These are phyloP conservation scores for Botrytis pseudocinerea DNA, from an alignment of 2,329 filamentous ascomycete genomes.

Conservation along the genomic window DNA sequence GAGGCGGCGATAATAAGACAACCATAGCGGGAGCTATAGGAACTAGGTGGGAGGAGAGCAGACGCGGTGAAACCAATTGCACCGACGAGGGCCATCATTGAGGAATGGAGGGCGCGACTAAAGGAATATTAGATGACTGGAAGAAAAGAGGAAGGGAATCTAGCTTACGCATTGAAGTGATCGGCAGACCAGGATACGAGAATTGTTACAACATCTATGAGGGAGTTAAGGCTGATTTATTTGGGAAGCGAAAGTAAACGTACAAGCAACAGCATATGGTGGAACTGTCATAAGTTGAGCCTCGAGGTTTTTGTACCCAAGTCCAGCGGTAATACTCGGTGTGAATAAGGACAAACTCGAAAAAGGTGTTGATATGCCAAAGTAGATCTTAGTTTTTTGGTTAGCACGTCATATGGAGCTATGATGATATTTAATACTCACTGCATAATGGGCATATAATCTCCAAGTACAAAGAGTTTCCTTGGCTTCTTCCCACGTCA, in stretches of 20 bases:
- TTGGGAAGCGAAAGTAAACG: conserved; percentile 1
- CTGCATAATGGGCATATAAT: conserved; percentile 52
- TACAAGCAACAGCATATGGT: conserved; percentile 61
- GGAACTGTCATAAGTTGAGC: conserved; percentile 68
- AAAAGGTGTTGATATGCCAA: conserved; percentile 55
- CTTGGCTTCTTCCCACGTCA: conserved; percentile 51
- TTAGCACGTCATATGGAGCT: neutral
- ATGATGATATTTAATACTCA: conserved; percentile 39
- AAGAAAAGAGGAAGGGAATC: neutral
- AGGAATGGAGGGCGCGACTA: conserved; percentile 52
- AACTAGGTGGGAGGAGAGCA: conserved; percentile 59
- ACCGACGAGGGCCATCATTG: conserved; percentile 51
- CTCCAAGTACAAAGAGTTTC: conserved; percentile 51
- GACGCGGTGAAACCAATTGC: conserved; percentile 62
- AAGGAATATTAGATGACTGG: neutral
- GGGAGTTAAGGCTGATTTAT: neutral
- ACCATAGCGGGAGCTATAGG: conserved; percentile 63
- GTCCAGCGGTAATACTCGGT: conserved; percentile 63
- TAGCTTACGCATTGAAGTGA: conserved; percentile 52
- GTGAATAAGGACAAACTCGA: conserved; percentile 61
- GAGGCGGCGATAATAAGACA: conserved; percentile 67
- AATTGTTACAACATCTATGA: conserved; percentile 47
- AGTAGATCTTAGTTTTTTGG: conserved; percentile 45
- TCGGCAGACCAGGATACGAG: conserved; percentile 62
- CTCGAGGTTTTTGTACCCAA: conserved; percentile 55